These are phyloP conservation scores for Curvularia eragrostidis DNA, from an alignment of 2,329 filamentous ascomycete species.

Conservation along the genomic window DNA sequence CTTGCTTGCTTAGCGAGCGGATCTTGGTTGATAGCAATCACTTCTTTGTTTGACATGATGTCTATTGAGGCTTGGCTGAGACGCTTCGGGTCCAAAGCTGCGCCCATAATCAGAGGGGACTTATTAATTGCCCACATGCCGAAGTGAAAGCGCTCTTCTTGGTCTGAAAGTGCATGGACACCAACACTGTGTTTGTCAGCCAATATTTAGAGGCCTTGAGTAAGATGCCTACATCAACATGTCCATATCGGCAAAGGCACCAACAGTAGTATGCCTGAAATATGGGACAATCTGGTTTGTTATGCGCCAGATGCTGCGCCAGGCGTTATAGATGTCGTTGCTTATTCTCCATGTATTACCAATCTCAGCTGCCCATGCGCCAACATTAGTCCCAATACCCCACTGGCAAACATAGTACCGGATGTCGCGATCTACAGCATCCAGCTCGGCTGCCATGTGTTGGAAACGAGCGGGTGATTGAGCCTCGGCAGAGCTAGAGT, in stretches of 20 bases:
- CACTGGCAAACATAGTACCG: constrained; percentile 50
- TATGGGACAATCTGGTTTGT: constrained; percentile 44
- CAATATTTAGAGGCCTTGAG: not conserved
- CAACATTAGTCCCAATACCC: constrained; percentile 47
- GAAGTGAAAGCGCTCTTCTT: constrained; percentile 55
- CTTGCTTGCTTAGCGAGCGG: constrained; percentile 59
- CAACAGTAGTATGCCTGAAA: constrained; percentile 34
- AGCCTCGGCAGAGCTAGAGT: constrained; percentile 37
- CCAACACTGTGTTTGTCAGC: constrained; percentile 38
- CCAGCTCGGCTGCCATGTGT: constrained; percentile 36
- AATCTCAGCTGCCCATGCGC: constrained; percentile 44
- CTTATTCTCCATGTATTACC: constrained; percentile 49
- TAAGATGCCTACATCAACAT: constrained; percentile 49
- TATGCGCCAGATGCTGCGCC: constrained; percentile 45
- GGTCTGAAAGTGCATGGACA: constrained; percentile 43
- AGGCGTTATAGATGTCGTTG: constrained; percentile 47
- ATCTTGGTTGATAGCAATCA: constrained; percentile 67
- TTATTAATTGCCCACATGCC: constrained; percentile 57
- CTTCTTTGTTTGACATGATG: constrained; percentile 58
- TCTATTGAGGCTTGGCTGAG: constrained; percentile 31
- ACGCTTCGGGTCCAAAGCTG: constrained; percentile 41
- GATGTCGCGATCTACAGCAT: constrained; percentile 42
- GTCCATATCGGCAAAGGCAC: constrained; percentile 51
- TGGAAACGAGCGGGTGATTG: constrained; percentile 41
- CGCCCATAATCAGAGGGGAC: constrained; percentile 55